Conservation (phyloP, 2,329 filamentous ascomycete species). For the Calycina marina region DNA sequence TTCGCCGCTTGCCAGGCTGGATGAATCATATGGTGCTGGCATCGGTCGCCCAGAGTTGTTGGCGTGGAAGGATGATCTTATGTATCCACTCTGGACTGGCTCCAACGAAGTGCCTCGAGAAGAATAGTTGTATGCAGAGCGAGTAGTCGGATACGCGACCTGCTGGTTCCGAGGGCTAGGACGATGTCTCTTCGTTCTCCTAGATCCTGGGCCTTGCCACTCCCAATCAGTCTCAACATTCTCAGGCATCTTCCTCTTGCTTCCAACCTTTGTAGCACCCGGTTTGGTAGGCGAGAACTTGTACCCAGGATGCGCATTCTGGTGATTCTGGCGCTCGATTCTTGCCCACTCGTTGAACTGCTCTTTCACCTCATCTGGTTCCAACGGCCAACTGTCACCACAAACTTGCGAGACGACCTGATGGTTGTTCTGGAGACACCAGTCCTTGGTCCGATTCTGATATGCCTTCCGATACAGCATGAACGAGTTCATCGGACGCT, state of each 20-base stretch:
- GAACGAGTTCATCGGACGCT: conserved; percentile 93
- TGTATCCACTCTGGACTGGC: conserved; percentile 19
- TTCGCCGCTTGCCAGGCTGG: conserved; percentile 28
- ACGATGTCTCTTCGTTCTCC: conserved; percentile 11
- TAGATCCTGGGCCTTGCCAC: conserved; percentile 22
- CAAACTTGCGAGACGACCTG: conserved; percentile 83
- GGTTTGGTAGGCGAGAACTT: conserved; percentile 82
- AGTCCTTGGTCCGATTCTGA: conserved; percentile 71
- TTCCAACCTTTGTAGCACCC: conserved; percentile 23
- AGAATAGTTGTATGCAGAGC: conserved; percentile 19
- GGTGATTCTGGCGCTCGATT: conserved; percentile 72
- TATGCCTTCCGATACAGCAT: conserved; percentile 95
- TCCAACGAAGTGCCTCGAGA: conserved; percentile 18
- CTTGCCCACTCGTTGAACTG: conserved; percentile 68
- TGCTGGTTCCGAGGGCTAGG: conserved; percentile 9
- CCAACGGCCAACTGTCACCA: conserved; percentile 72
- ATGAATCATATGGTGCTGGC: conserved; percentile 29
- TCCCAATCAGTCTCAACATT: conserved; percentile 29
- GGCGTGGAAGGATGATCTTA: conserved; percentile 34
- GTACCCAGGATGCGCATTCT: conserved; percentile 74
- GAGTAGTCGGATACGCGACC: conserved; percentile 16
- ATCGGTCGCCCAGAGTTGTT: conserved; percentile 34
- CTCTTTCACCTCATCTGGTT: conserved; percentile 56
- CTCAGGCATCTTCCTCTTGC: conserved; percentile 32
- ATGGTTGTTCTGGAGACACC: conserved; percentile 78